Conservation (phyloP, 148 eudicot species). For the Rhododendron henanense region DNA sequence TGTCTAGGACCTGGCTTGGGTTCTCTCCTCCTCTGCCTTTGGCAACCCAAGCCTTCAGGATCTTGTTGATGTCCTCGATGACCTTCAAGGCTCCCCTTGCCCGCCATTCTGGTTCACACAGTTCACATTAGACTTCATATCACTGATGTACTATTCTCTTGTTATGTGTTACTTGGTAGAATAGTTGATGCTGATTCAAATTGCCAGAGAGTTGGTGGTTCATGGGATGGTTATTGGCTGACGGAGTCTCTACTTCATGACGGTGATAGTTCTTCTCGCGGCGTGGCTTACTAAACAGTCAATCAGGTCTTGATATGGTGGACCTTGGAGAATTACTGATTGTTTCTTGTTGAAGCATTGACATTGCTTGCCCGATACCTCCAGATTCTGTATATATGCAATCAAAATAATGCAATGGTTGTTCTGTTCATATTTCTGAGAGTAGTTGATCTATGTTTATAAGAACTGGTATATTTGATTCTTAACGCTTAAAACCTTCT, state of each 20-base stretch:
- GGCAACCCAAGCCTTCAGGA: neutral
- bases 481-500: neutral
- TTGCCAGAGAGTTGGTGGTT: slow-evolving; percentile 86
- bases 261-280: slow-evolving; percentile 84
- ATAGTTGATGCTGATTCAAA: neutral
- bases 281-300: slow-evolving; percentile 71
- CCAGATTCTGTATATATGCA: slow-evolving; percentile 1
- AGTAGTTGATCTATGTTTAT: neutral
- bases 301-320: neutral
- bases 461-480: neutral
- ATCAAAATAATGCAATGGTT: neutral
- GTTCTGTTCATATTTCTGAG: neutral
- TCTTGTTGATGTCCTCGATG: neutral
- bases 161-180: neutral
- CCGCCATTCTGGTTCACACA: neutral
- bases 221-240: slow-evolving; percentile 98
- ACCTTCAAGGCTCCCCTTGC: neutral
- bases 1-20: neutral
- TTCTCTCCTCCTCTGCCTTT: neutral
- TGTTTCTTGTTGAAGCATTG: neutral
- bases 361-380: neutral
- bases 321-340: neutral
- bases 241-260: slow-evolving; percentile 88
- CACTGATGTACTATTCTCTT: neutral
- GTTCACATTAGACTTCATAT: neutral